These are phyloP conservation scores for Xylariaceae sp. DNA, from an alignment of 2,329 filamentous ascomycete genomes.

Conservation along the genomic window DNA sequence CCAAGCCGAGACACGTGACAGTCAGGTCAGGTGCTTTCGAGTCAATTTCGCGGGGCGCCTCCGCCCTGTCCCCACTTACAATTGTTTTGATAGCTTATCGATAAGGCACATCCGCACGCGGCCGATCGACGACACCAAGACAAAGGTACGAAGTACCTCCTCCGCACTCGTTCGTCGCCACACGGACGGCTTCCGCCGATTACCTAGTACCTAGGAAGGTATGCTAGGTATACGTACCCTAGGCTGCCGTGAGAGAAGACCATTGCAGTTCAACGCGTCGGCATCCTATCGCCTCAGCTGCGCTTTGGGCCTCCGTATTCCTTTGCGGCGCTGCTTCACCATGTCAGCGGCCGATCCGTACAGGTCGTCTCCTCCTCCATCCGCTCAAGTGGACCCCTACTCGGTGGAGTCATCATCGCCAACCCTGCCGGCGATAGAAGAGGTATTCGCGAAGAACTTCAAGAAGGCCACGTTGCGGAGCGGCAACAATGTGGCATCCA, in stretches of 20 bases:
- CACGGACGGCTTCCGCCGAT: too few relatives aligned
- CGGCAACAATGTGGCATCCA: constrained; percentile 29
- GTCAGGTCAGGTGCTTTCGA: constrained; percentile 22
- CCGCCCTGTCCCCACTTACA: too few relatives aligned
- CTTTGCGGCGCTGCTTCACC: constrained; percentile 18
- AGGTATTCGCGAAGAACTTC: constrained; percentile 34
- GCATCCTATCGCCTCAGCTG: constrained; percentile 28
- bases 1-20: constrained; percentile 18
- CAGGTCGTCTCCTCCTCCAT: constrained; percentile 22
- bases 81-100: too few relatives aligned
- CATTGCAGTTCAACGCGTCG: constrained; percentile 11
- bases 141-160: too few relatives aligned
- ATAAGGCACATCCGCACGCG: too few relatives aligned
- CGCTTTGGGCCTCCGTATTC: constrained; percentile 37
- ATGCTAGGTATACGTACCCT: too few relatives aligned
- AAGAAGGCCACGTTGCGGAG: constrained; percentile 26
- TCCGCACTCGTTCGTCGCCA: too few relatives aligned
- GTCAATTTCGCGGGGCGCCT: constrained; percentile 19
- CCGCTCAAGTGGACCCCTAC: constrained; percentile 17
- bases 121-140: too few relatives aligned
- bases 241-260: too few relatives aligned
- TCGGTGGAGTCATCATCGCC: constrained; percentile 42
- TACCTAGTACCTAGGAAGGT: too few relatives aligned
- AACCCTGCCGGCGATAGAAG: constrained; percentile 44
- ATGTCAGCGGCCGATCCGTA: constrained; percentile 27